phyloP scores from a whole-genome alignment of 177 flowering plant species.

The Vitis hybrid region DNA sequence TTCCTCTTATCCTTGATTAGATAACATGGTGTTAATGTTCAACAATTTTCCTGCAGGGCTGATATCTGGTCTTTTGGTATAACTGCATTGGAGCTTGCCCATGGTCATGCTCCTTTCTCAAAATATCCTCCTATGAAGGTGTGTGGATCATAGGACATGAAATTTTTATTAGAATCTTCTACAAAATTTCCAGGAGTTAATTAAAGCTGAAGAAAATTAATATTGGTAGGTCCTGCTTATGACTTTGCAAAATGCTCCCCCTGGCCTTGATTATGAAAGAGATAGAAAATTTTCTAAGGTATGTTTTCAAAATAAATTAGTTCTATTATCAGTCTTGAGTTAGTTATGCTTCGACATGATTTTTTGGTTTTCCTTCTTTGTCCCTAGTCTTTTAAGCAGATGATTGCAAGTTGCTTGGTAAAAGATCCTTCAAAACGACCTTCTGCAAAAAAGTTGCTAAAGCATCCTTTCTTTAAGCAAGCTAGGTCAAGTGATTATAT shows the following conservation, averaged over 20 bases:
- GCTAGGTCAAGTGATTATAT: constrained; percentile 86
- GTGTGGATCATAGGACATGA: neutral
- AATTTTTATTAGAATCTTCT: neutral
- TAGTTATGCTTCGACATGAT: neutral
- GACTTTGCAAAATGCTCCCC: constrained; percentile 99
- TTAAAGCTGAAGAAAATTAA: constrained; percentile 13
- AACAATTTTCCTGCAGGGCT: constrained; percentile 58
- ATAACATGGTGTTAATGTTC: constrained; percentile 11
- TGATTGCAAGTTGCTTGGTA: constrained; percentile 94
- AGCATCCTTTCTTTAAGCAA: constrained; percentile 88
- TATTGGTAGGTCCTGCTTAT: constrained; percentile 75
- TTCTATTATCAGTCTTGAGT: neutral
- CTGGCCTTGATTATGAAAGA: constrained; percentile 87
- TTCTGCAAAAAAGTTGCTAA: constrained; percentile 75
- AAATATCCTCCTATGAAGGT: constrained; percentile 99
- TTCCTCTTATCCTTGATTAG: neutral
- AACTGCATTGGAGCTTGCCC: constrained; percentile 98
- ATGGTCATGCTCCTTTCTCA: constrained; percentile 99
- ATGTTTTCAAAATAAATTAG: constrained; percentile 3
- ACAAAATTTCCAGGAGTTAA: neutral
- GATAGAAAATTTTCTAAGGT: constrained; percentile 92
- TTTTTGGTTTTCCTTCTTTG: constrained; percentile 10
- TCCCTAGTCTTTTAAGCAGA: constrained; percentile 90
- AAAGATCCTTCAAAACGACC: constrained; percentile 95
- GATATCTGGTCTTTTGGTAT: constrained; percentile 99